Conservation (phyloP, 306 rosid genomes). For the Acacia melanoxylon region DNA sequence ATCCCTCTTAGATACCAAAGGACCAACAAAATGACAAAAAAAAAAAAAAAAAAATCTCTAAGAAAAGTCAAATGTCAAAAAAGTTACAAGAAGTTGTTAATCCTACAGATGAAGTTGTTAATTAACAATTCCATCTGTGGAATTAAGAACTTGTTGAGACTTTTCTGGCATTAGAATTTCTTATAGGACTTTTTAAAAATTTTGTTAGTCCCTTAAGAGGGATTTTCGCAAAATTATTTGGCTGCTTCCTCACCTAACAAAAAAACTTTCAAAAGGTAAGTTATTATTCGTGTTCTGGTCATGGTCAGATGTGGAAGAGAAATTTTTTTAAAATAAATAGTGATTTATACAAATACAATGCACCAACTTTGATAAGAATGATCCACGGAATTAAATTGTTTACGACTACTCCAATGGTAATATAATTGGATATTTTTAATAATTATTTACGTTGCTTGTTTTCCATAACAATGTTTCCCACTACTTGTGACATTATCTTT, state of each 20-base stretch:
- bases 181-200: too few relatives aligned
- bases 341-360: not conserved
- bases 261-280: not conserved
- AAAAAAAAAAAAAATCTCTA: too few relatives aligned
- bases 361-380: not conserved
- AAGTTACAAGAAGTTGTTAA: too few relatives aligned
- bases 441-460: not conserved
- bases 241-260: not conserved
- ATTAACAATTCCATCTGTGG: too few relatives aligned
- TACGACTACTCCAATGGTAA: not conserved
- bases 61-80: too few relatives aligned
- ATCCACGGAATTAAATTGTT: not conserved
- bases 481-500: not conserved
- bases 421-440: not conserved
- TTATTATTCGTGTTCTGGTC: not conserved
- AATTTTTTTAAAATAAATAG: not conserved
- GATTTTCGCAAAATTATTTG: not conserved
- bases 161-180: too few relatives aligned
- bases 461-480: not conserved
- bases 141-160: too few relatives aligned
- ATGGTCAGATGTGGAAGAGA: not conserved
- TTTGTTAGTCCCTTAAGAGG: too few relatives aligned
- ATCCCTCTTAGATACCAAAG: too few relatives aligned
- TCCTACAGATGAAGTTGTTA: too few relatives aligned
- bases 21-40: too few relatives aligned